Percentiles rank a stretch among this genome's conserved stretches.
These are phyloP conservation scores for Mucor mucedo DNA, from an alignment of 371 early-diverging fungal genomes.

Conservation along the genomic window DNA sequence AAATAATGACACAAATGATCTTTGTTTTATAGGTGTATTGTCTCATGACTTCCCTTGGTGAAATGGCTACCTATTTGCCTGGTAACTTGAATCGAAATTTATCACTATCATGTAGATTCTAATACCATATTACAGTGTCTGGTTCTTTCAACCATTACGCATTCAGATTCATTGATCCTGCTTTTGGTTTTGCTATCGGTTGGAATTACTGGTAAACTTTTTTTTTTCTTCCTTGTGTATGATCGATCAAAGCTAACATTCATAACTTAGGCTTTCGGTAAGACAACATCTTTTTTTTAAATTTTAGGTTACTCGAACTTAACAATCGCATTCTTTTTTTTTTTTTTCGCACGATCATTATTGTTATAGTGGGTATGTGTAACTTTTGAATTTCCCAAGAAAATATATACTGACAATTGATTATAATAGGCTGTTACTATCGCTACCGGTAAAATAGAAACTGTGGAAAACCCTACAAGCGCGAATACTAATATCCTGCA, in stretches of 20 bases:
- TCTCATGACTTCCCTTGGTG: slow-evolving; percentile 81
- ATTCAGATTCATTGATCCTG: slow-evolving; percentile 82
- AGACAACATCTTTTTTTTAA: slow-evolving; percentile 6
- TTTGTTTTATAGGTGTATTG: slow-evolving; percentile 67
- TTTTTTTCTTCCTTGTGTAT: too few relatives aligned
- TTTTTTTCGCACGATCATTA: not conserved
- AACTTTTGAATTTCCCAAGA: not conserved
- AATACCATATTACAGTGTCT: slow-evolving; percentile 45
- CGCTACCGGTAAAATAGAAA: slow-evolving; percentile 30
- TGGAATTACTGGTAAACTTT: slow-evolving; percentile 86
- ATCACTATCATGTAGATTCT: not conserved
- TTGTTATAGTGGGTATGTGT: slow-evolving; percentile 37
- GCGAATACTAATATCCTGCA: not conserved
- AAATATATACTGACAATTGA: too few relatives aligned
- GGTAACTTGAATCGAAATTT: slow-evolving; percentile 28
- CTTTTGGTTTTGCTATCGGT: slow-evolving; percentile 82
- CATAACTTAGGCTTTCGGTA: slow-evolving; percentile 38
- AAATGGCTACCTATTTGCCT: slow-evolving; percentile 79
- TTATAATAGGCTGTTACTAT: slow-evolving; percentile 34
- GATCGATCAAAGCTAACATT: not conserved
- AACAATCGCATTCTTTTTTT: slow-evolving; percentile 4
- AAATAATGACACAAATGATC: not conserved
- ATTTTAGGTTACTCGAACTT: not conserved
- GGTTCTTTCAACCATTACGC: slow-evolving; percentile 88
- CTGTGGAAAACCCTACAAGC: not conserved